phyloP scores from a whole-genome alignment of 768 basidiomycete genomes.

The Dentipellis fragilis region DNA sequence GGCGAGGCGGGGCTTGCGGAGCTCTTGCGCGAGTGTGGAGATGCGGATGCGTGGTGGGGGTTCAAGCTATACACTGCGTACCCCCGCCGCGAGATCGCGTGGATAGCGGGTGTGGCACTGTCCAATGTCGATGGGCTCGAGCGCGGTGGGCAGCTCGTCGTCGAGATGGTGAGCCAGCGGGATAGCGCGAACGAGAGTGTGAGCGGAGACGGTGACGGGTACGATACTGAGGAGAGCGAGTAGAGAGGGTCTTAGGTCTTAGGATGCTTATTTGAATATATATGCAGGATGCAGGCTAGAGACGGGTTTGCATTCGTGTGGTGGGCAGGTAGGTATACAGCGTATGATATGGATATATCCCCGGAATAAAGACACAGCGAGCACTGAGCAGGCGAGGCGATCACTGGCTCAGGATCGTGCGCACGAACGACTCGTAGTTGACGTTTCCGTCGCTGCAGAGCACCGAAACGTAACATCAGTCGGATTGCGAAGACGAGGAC shows the following conservation, averaged over 20 bases:
- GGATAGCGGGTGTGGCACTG: constrained; percentile 19
- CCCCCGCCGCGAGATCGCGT: constrained; percentile 56
- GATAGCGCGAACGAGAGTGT: background rate
- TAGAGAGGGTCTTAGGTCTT: background rate
- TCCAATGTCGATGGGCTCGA: constrained; percentile 11
- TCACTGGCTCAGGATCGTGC: constrained; percentile 85
- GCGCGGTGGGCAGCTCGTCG: constrained; percentile 22
- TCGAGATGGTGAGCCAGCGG: constrained; percentile 10
- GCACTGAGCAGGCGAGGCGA: background rate
- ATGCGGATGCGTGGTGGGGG: constrained; percentile 50
- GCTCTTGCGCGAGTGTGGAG: constrained; percentile 16
- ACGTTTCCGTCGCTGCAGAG: constrained; percentile 80
- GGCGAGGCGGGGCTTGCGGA: constrained; percentile 29
- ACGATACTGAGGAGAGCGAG: constrained; percentile 13
- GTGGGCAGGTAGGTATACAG: background rate
- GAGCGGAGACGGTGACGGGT: constrained; percentile 8
- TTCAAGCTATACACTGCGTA: constrained; percentile 65
- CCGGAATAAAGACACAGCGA: background rate
- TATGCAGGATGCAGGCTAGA: background rate
- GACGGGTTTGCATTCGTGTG: background rate
- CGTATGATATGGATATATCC: background rate
- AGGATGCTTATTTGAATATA: background rate
- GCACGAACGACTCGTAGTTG: constrained; percentile 95
- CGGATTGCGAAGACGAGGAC: constrained; percentile 2
- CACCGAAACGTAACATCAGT: background rate